phyloP scores from a whole-genome alignment of 805 yeast species.

The Starmerella stellata region DNA sequence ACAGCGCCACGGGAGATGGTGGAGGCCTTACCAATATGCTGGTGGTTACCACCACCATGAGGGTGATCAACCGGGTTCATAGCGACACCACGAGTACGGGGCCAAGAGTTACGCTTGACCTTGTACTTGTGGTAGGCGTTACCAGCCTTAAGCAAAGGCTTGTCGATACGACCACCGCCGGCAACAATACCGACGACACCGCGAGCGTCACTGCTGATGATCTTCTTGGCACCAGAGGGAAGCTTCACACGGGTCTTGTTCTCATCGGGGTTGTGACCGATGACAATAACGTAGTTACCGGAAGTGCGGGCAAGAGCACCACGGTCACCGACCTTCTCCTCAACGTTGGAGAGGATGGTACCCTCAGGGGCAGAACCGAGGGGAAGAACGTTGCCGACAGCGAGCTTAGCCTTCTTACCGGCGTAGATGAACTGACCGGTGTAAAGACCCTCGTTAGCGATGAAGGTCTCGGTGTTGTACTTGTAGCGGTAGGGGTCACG shows the following conservation, averaged over 20 bases:
- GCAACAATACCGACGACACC: conserved; percentile 99
- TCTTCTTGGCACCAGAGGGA: conserved; percentile 98
- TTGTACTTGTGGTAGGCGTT: conserved; percentile 99
- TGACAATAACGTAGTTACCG: conserved; percentile 97
- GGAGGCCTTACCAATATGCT: conserved; percentile 99
- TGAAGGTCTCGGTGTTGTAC: conserved; percentile 94
- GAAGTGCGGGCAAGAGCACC: conserved; percentile 99
- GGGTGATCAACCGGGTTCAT: conserved; percentile 99
- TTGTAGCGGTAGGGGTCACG: conserved; percentile 99
- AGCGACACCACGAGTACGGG: conserved; percentile 99
- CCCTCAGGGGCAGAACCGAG: conserved; percentile 97
- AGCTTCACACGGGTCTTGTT: conserved; percentile 98
- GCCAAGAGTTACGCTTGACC: conserved; percentile 99
- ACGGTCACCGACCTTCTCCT: conserved; percentile 98
- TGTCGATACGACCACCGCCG: conserved; percentile 99
- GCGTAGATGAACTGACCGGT: conserved; percentile 98
- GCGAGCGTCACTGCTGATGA: conserved; percentile 88
- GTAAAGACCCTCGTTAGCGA: conserved; percentile 99
- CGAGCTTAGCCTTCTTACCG: conserved; percentile 95
- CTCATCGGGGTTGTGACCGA: conserved; percentile 98
- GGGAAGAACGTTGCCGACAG: conserved; percentile 87
- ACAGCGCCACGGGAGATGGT: conserved; percentile 98
- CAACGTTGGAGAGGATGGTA: conserved; percentile 96
- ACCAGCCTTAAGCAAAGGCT: conserved; percentile 99
- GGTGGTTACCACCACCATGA: conserved; percentile 99